Evolutionary conservation across 768 basidiomycete species (phyloP).

Genomic region (Lactarius hengduanensis): DNA sequence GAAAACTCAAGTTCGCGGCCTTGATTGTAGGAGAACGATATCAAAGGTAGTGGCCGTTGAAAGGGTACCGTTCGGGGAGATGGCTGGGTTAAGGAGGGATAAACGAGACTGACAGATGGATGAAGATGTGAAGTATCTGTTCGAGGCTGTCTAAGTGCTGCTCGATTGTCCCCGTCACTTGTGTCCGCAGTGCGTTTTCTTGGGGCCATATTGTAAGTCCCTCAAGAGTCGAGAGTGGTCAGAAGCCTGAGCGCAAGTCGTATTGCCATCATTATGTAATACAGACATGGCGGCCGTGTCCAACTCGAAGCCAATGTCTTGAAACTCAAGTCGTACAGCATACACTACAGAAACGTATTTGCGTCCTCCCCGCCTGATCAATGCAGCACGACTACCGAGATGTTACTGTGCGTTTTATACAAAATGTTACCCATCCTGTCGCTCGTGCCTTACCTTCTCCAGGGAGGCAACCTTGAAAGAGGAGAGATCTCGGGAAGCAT

Average conservation of each 20-base stretch:
- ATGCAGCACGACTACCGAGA: not conserved
- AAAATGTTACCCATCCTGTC: no score
- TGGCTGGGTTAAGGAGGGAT: slow-evolving; percentile 27
- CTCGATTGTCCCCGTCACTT: not conserved
- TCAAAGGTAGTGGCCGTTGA: slow-evolving; percentile 66
- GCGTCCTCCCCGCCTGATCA: not conserved
- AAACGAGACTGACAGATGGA: slow-evolving; percentile 24
- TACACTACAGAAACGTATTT: not conserved
- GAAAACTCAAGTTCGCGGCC: slow-evolving; percentile 57
- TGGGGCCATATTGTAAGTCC: slow-evolving; percentile 10
- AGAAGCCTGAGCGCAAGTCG: not conserved
- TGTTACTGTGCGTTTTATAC: not conserved
- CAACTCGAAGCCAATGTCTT: not conserved
- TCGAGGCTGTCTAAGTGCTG: not conserved
- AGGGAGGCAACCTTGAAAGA: not conserved
- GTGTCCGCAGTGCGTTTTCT: slow-evolving; percentile 19
- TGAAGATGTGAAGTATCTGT: slow-evolving; percentile 1
- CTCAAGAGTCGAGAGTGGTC: not conserved
- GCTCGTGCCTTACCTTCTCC: not conserved
- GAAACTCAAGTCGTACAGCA: not conserved
- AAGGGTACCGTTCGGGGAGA: slow-evolving; percentile 42
- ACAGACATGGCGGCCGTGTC: not conserved
- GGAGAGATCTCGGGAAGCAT: not conserved
- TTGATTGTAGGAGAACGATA: slow-evolving; percentile 71
- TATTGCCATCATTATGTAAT: not conserved